phyloP scores from a whole-genome alignment of 1,284 basidiomycete genomes.

The Agroathelia rolfsii region DNA sequence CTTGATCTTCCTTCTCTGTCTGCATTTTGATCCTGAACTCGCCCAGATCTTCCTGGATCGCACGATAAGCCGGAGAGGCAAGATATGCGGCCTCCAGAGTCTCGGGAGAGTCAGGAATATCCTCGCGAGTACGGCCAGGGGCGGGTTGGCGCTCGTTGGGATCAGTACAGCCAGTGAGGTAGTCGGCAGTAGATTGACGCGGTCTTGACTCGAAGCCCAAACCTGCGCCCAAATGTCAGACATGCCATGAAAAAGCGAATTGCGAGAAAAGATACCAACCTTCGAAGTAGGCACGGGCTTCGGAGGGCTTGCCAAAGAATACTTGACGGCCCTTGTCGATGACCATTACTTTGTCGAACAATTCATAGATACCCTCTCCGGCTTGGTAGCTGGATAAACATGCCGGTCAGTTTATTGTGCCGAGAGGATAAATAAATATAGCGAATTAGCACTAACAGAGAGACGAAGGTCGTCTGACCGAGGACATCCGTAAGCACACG shows the following conservation, averaged over 20 bases:
- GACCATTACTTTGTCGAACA: slow-evolving; percentile 76
- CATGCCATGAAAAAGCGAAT: too few relatives aligned
- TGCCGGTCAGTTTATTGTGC: too few relatives aligned
- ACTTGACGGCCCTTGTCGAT: slow-evolving; percentile 78
- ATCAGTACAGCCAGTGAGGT: slow-evolving; percentile 75
- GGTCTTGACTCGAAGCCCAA: slow-evolving; percentile 70
- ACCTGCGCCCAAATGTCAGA: too few relatives aligned
- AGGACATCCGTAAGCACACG: slow-evolving; percentile 72
- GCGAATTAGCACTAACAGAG: slow-evolving; percentile 40
- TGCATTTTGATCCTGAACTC: slow-evolving; percentile 62
- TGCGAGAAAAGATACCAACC: too few relatives aligned
- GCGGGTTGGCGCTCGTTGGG: slow-evolving; percentile 81
- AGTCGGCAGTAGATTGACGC: slow-evolving; percentile 73
- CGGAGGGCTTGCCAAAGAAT: slow-evolving; percentile 65
- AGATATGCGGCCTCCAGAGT: slow-evolving; percentile 63
- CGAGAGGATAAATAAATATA: slow-evolving; percentile 10
- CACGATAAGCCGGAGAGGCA: slow-evolving; percentile 39
- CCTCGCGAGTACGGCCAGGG: slow-evolving; percentile 48
- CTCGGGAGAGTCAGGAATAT: slow-evolving; percentile 69
- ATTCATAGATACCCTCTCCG: slow-evolving; percentile 64
- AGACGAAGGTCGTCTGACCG: slow-evolving; percentile 69
- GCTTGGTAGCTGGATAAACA: slow-evolving; percentile 60
- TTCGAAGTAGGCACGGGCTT: slow-evolving; percentile 75
- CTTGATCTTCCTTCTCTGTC: slow-evolving; percentile 56
- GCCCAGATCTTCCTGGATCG: slow-evolving; percentile 40